Base-by-base conservation (phyloP, 2,329 filamentous ascomycete species). In the Helotiales sp. region DNA sequence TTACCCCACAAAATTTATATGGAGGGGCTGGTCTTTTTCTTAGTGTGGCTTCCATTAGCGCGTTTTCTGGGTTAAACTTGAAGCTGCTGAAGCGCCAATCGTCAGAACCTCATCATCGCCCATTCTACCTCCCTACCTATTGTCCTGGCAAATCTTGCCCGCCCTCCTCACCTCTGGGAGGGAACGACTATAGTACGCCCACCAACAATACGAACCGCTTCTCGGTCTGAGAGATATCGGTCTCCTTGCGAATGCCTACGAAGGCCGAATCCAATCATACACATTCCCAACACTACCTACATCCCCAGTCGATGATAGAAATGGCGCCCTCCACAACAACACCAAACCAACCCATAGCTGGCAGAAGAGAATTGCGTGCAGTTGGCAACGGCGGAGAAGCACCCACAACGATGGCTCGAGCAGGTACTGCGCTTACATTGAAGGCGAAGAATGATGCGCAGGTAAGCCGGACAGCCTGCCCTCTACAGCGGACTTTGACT, bases 381-480 rank as follows among this genome's bases (percentile, higher is more conserved):
- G 52, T 24, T 17, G 20, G 47, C 13, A 61, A 17, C 7, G 40
- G 28, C 24, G 26, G 47, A 52, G 63, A 65, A 49, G 47, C 22
- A 60, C 47, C 45, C 11, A 55, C 63, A 43, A 61, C 43, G 30
- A 54, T 32, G n/a, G 32, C 57, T 34, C 22, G 58, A 43, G 30
- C 52, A 32, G 52, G 50, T 32, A 15, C 26, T 24, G 61, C 50
- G 28, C 22, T 30, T n/a, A 13, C 24, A 22, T 40, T 26, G 15
- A 59, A 64, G 50, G 26, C 49, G 40, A 45, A 61, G 47, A 50
- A 50, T 59, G 59, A 52, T 26, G 63, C 57, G 37, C 24, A 67
- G 26, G 61, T 64, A 60, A 72, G 59, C 57, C 37, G 6, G 63
- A 72, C 43, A 54, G 71, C 43, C 37, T 40, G 30, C 49, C 24